Evolutionary conservation across 345 rosid species (phyloP), one percentile per base, ranked within the genome.

Genomic region (Nasturtium officinale): DNA sequence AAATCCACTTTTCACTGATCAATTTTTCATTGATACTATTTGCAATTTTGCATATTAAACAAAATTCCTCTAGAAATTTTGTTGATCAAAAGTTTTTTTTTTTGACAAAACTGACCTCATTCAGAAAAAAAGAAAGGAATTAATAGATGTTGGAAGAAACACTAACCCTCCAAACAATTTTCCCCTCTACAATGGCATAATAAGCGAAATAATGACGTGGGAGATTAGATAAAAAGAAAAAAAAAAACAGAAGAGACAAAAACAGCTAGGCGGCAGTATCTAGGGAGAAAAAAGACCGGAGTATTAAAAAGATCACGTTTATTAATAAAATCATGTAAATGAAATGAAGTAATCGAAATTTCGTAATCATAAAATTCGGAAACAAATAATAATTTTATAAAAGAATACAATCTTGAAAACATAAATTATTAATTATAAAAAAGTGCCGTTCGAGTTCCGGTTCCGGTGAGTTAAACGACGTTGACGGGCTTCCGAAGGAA

Each of bases 401-500:
- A 75, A 61, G 68, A 75, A 75, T 75, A 29, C 61, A 74, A 74
- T 74, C 32, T 16, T 45, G 30, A 12, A 37, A 40, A 29, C 30
- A 65, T 54, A 64, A 23, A 21, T 64, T 73, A 73, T 64, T 55
- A 29, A 50, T 28, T 1, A 32, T 57, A 28, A 57, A 46, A 46
- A 13, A 13, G 9, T 16, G 13, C 55, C 37, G 35, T 20, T 54
- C 17, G 6, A 5, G 6, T 21, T 60, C 33, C 50, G 20, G 29
- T 42, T 25, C 52, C 52, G 37, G 17, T 20, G 15, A 35, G 67
- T 71, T 67, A 77, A 61, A 71, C 72, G 50, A 87, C 97, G 78
- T 93, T 89, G 13, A 93, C 84, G 10, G 96, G 94, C 46, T 90
- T 84, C 86, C 96, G 86, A 9, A 93, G 91, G 78, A 93, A 93